Percentiles rank a stretch among this genome's conserved stretches.
Conservation (phyloP, 495 filamentous ascomycete genomes). For the Lophiostoma macrostomum region DNA sequence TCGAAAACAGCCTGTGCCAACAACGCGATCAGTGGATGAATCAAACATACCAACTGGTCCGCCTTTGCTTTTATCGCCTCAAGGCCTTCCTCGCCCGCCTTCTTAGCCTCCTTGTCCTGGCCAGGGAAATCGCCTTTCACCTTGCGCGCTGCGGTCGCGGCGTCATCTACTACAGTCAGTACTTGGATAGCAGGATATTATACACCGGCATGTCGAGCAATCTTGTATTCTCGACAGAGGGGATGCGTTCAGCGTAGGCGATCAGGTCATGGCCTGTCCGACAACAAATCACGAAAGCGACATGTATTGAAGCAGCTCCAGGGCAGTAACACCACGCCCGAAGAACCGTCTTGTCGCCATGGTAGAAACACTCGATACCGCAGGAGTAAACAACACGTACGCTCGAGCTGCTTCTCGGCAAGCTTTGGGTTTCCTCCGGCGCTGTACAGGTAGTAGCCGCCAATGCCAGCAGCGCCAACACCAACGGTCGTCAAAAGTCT, state of each 20-base stretch:
- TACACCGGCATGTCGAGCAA: no score
- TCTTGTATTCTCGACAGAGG: no score
- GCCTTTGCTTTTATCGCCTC: conserved; percentile 47
- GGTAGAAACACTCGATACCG: no score
- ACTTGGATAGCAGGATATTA: conserved; percentile 10
- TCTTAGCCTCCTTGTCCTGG: conserved; percentile 50
- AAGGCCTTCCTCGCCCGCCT: conserved; percentile 50
- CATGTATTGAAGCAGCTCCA: no score
- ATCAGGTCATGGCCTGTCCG: no score
- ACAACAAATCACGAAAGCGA: no score
- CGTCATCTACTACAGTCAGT: conserved; percentile 52
- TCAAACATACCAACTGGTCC: conserved; percentile 43
- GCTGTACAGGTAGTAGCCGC: conserved; percentile 88
- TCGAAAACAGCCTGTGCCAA: no score
- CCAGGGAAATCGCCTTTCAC: conserved; percentile 61
- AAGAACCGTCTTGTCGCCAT: no score
- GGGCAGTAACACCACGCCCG: no score
- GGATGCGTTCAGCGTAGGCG: no score
- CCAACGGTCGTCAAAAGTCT: conserved; percentile 40
- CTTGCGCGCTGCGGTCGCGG: conserved; percentile 59
- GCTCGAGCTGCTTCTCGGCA: conserved; percentile 77
- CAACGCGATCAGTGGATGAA: not conserved
- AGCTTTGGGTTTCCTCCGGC: conserved; percentile 79
- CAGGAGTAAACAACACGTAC: no score
- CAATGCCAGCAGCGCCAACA: conserved; percentile 60